Evolutionary conservation across 495 filamentous ascomycete species (phyloP).

Genomic region (Annulohypoxylon bovei): DNA sequence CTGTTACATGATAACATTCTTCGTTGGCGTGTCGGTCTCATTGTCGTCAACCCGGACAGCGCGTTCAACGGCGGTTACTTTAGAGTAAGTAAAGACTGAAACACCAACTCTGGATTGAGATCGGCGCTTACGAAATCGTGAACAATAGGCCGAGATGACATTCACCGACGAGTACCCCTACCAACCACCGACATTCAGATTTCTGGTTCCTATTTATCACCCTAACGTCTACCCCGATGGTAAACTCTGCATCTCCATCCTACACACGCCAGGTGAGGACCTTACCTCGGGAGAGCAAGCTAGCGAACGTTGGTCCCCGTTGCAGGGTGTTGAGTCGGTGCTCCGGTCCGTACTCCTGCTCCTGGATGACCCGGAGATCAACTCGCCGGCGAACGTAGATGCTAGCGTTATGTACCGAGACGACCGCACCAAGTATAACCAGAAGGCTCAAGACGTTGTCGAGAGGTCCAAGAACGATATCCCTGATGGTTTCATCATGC

Average conservation of each 20-base stretch:
- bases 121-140: constrained; percentile 16
- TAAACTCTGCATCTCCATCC: constrained; percentile 93
- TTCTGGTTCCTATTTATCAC: constrained; percentile 81
- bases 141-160: constrained; percentile 73
- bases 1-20: constrained; percentile 80
- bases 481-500: constrained; percentile 86
- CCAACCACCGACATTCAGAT: constrained; percentile 90
- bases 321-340: constrained; percentile 92
- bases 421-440: constrained; percentile 71
- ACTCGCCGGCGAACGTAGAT: constrained; percentile 94
- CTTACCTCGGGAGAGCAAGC: constrained; percentile 90
- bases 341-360: constrained; percentile 92
- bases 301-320: constrained; percentile 89
- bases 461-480: constrained; percentile 79
- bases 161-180: constrained; percentile 93
- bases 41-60: constrained; percentile 91
- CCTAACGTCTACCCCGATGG: constrained; percentile 94
- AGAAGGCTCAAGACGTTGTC: constrained; percentile 72
- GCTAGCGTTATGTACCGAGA: constrained; percentile 87
- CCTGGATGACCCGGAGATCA: constrained; percentile 92
- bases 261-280: constrained; percentile 91
- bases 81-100: constrained; percentile 56
- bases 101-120: constrained; percentile 4
- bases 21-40: constrained; percentile 85
- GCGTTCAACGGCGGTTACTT: constrained; percentile 94